These are phyloP conservation scores for Dichomitus squalens DNA, from an alignment of 1,284 basidiomycete genomes.

Conservation along the genomic window DNA sequence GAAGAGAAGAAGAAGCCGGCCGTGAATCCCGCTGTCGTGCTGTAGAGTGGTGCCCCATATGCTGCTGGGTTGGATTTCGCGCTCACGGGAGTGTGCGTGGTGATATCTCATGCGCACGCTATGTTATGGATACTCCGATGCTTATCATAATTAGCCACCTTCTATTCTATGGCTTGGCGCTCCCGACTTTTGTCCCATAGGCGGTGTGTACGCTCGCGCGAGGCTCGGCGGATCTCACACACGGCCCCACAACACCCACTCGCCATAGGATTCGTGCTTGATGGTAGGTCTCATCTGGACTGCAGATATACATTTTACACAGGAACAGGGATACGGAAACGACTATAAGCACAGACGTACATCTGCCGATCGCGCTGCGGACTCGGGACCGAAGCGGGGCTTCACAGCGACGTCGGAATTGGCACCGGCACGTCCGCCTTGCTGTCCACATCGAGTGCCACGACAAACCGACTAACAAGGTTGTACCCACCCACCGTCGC, in stretches of 20 bases:
- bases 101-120: background rate
- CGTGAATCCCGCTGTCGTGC: slow-evolving; percentile 8
- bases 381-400: background rate
- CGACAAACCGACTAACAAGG: slow-evolving; percentile 43
- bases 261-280: background rate
- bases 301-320: background rate
- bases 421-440: slow-evolving; percentile 42
- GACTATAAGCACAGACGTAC: background rate
- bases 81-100: background rate
- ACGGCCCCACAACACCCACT: background rate
- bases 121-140: slow-evolving; percentile 6
- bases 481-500: slow-evolving; percentile 45
- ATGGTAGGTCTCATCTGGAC: background rate
- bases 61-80: no score
- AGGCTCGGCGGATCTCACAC: background rate
- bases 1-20: background rate
- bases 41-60: slow-evolving; percentile 2
- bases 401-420: slow-evolving; percentile 28
- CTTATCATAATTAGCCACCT: slow-evolving; percentile 12
- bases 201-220: background rate
- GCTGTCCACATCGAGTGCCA: slow-evolving; percentile 43
- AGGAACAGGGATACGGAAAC: background rate
- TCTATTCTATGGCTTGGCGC: background rate
- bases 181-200: background rate
- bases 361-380: background rate